Evolutionary conservation across 2,329 filamentous ascomycete species (phyloP).

Genomic region (Alternaria burnsii): DNA sequence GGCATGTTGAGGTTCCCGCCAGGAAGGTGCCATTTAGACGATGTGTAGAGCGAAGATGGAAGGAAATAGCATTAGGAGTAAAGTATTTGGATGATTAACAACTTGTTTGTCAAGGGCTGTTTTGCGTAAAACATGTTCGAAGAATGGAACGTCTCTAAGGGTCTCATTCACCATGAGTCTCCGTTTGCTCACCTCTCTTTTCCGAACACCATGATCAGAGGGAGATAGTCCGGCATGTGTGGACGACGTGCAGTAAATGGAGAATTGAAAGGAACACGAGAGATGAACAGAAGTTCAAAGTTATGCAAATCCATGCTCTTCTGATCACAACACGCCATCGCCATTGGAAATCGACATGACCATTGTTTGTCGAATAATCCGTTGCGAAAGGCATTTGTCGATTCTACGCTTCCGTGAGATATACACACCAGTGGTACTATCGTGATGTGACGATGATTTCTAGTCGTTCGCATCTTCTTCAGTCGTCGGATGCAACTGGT

Average conservation of each 20-base stretch:
- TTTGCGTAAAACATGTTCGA: conserved; percentile 2
- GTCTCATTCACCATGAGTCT: background rate
- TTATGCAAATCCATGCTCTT: background rate
- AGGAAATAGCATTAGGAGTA: background rate
- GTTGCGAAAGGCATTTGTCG: background rate
- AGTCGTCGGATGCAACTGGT: background rate
- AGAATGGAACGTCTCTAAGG: background rate
- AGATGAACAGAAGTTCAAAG: background rate
- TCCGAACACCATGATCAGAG: background rate
- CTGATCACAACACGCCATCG: background rate
- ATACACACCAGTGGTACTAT: background rate
- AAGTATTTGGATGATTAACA: background rate
- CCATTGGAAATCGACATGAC: background rate
- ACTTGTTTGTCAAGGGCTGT: background rate
- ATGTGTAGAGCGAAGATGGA: background rate
- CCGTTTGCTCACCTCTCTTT: conserved; percentile 4
- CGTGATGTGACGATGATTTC: background rate
- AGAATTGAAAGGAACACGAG: background rate
- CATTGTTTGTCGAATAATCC: too few species aligned
- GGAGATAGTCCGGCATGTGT: background rate
- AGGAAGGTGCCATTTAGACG: background rate
- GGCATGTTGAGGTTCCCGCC: background rate
- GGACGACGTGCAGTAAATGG: background rate
- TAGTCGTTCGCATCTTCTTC: background rate
- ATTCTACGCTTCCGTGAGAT: background rate